Evolutionary conservation across 2,329 filamentous ascomycete genomes (phyloP), one percentile per base, ranked within the genome.

Genomic region (Akanthomyces lecanii): DNA sequence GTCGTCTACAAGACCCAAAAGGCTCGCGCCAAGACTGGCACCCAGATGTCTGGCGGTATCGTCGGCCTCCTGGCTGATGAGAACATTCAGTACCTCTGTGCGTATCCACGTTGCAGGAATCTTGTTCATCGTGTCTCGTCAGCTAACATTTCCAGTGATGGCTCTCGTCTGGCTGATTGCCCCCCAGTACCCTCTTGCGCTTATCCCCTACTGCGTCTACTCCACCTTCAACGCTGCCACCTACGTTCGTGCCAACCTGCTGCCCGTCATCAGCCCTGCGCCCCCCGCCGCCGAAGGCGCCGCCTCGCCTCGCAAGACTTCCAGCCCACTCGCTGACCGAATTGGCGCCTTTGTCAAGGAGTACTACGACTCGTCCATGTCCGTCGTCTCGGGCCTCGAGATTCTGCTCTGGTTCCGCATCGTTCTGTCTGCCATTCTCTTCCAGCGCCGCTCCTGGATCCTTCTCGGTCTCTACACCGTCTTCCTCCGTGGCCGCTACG

Each of bases 1-100:
- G 95, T 99, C 56, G 94, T 99, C 66, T 98, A 97, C 84, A 99
- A 99, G 86, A 93, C 92, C 64, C 91, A 93, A 81, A 88, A 93
- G 68, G 91, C 93, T 70, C 89, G 92, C 69, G 84, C 90, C 70
- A 90, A 91, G 83, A 82, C 87, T 56, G 88, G 89, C 67, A 86
- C 81, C 65, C 87, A 81, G 74, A 76, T 87, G 70, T 85, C 77
- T 45, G 74, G 75, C 58, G 85, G 89, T 64, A 76, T 83, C 55
- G 61, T 94, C 64, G 84, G 87, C 65, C 80, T 97, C 68, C 81
- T 89, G 63, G 82, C 86, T 14, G 95, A 99, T 75, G 95, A 99
- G 84, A 99, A 99, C 77, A 91, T 99, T 59, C 95, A 98, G 78
- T 99, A 99, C 75, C 84, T 99, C 65, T 82, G 95, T 98, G 84